These are phyloP conservation scores for Evansstolkia leycettana DNA, from an alignment of 495 filamentous ascomycete genomes.

Conservation along the genomic window DNA sequence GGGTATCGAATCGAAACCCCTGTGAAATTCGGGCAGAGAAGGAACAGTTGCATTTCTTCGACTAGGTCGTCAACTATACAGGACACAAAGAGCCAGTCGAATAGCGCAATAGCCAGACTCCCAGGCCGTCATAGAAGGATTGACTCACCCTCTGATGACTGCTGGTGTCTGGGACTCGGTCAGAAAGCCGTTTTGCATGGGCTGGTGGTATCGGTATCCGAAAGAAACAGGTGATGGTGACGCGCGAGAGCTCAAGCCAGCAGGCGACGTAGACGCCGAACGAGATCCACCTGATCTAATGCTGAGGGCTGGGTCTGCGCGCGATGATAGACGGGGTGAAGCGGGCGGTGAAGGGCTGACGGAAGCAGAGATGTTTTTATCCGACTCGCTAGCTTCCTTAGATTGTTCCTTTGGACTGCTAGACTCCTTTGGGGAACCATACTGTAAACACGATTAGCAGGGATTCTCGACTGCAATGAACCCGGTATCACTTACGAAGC, in stretches of 20 bases:
- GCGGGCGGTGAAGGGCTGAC: constrained; percentile 11
- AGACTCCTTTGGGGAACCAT: constrained; percentile 23
- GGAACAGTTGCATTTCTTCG: not conserved
- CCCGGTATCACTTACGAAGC: constrained; percentile 72
- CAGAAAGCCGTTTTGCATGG: constrained; percentile 28
- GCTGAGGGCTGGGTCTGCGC: constrained; percentile 8
- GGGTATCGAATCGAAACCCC: no score
- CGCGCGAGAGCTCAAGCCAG: constrained; percentile 4
- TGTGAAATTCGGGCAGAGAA: no score
- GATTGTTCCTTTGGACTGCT: not conserved
- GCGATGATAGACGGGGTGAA: constrained; percentile 9
- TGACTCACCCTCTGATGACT: constrained; percentile 32
- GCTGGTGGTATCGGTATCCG: constrained; percentile 27
- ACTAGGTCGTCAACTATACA: no score
- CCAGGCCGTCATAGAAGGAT: no score
- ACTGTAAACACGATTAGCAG: constrained; percentile 20
- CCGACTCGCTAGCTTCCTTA: not conserved
- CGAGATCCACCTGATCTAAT: constrained; percentile 17
- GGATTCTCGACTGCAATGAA: constrained; percentile 3
- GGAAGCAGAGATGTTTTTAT: constrained; percentile 6
- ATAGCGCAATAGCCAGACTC: no score
- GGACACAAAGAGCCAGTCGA: no score
- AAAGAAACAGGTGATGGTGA: constrained; percentile 27
- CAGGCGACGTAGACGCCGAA: constrained; percentile 12
- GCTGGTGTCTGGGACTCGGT: constrained; percentile 32